These are phyloP conservation scores for Tulasnella sp. DNA, from an alignment of 768 basidiomycete species.

Conservation along the genomic window DNA sequence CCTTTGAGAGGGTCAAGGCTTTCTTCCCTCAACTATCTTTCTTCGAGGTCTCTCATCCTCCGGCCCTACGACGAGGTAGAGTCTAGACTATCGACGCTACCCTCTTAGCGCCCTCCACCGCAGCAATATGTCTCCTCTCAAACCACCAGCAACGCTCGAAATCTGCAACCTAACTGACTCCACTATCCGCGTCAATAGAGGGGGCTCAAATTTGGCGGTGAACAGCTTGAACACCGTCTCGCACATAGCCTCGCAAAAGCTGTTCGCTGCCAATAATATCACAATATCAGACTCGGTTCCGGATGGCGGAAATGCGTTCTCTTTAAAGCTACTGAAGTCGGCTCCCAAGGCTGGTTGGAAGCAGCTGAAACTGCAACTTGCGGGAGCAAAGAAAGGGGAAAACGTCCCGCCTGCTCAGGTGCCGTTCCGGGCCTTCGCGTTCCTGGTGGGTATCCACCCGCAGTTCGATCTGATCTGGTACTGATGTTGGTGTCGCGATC, in stretches of 20 bases:
- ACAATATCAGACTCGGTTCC: background rate
- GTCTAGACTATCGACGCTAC: no score
- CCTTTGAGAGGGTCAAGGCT: no score
- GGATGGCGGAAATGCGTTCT: background rate
- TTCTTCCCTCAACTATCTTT: no score
- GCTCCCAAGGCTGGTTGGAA: no score
- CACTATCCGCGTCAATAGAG: background rate
- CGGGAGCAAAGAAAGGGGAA: background rate
- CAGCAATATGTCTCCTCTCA: background rate
- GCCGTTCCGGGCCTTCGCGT: background rate
- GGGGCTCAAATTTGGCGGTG: background rate
- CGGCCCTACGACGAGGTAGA: no score
- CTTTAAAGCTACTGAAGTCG: background rate
- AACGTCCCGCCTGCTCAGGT: no score
- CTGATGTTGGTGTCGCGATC: background rate
- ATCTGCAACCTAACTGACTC: slow-evolving; percentile 6
- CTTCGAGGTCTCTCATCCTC: no score
- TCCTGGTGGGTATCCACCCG: background rate
- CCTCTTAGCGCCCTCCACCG: no score
- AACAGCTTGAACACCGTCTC: background rate
- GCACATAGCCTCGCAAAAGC: background rate
- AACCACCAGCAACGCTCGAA: background rate
- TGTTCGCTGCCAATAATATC: background rate
- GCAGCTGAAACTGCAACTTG: background rate
- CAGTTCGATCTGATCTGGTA: background rate